A percentile compares a stretch with the other conserved stretches of the same genome.
Evolutionary conservation across 1,284 basidiomycete species (phyloP).

Genomic region (Naganishia liquefaciens): DNA sequence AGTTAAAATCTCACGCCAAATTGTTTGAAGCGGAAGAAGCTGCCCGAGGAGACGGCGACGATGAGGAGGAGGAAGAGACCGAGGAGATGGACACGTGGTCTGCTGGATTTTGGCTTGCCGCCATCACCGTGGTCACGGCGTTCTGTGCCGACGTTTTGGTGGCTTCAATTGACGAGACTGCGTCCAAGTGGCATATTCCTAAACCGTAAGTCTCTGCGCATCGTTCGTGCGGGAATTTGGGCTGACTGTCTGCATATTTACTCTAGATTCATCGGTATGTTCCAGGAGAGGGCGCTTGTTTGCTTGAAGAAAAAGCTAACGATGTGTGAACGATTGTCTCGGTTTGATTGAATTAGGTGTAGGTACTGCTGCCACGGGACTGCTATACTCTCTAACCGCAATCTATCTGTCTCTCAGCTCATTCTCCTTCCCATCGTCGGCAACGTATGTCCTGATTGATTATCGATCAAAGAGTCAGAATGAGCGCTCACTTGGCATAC

Average conservation of each 20-base stretch:
- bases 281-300: too few relatives aligned
- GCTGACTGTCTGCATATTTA: conserved; percentile 21
- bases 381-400: not conserved
- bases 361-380: not conserved
- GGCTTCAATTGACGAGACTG: conserved; percentile 85
- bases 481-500: not conserved
- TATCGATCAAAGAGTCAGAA: not conserved
- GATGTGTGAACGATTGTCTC: not conserved
- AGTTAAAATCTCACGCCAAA: conserved; percentile 61
- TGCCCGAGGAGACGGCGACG: conserved; percentile 21
- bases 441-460: conserved; percentile 48
- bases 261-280: conserved; percentile 49
- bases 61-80: conserved; percentile 58
- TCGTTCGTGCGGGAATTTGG: too few relatives aligned
- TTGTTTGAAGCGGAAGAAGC: conserved; percentile 58
- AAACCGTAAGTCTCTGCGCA: conserved; percentile 56
- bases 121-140: conserved; percentile 74
- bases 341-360: not conserved
- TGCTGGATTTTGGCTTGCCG: conserved; percentile 60
- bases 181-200: conserved; percentile 73
- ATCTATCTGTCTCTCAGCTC: conserved; percentile 33
- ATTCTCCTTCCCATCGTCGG: conserved; percentile 61
- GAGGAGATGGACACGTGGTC: conserved; percentile 69
- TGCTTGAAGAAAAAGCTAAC: not conserved
- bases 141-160: conserved; percentile 76